These are phyloP conservation scores for Malus fusca DNA, from an alignment of 306 rosid species.

Conservation along the genomic window DNA sequence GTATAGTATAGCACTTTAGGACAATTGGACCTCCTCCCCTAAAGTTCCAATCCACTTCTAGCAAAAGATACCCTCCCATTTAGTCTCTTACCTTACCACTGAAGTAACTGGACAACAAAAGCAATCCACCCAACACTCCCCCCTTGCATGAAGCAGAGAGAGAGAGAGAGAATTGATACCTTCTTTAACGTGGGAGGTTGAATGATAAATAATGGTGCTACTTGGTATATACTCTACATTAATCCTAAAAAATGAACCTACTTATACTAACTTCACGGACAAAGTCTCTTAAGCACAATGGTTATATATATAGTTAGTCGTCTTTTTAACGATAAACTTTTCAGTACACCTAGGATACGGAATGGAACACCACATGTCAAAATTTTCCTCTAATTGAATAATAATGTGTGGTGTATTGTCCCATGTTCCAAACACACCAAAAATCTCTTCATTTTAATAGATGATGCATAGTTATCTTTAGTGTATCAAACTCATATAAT, in stretches of 20 bases:
- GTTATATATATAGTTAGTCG: no score
- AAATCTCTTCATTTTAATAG: no score
- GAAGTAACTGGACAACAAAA: slow-evolving; percentile 37
- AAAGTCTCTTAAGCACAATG: background rate
- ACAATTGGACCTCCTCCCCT: slow-evolving; percentile 16
- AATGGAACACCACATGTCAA: no score
- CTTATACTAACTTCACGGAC: background rate
- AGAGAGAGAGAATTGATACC: background rate
- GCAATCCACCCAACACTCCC: background rate
- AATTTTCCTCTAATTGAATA: no score
- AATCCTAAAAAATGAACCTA: background rate
- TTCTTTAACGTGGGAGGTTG: background rate
- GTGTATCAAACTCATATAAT: no score
- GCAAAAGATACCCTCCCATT: slow-evolving; percentile 29
- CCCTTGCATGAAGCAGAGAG: background rate
- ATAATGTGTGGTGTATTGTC: no score
- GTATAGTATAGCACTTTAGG: background rate
- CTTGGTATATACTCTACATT: background rate
- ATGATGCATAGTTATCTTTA: no score
- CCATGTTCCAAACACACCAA: no score
- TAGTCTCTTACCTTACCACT: slow-evolving; percentile 27
- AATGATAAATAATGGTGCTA: background rate
- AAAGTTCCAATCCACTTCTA: slow-evolving; percentile 29
- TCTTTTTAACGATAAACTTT: no score
- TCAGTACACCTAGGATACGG: fast-evolving